Percentiles rank a stretch among this genome's conserved stretches.
phyloP scores from a whole-genome alignment of 1,139 yeast species.

The Arxiozyma slooffiae region DNA sequence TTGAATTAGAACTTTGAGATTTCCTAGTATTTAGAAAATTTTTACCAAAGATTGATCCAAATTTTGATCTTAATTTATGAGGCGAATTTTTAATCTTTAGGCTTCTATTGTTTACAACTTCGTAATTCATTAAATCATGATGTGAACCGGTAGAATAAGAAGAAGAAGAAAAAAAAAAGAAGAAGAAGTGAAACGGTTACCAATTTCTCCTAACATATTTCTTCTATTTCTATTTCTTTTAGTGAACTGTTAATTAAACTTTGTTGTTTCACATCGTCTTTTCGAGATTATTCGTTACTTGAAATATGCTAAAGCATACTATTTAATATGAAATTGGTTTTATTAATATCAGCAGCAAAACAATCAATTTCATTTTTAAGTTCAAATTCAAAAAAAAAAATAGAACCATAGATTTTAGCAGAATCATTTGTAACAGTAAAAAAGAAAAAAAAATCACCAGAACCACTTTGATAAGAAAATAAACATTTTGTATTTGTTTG shows the following conservation, averaged over 20 bases:
- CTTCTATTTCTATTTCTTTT: conserved; percentile 13
- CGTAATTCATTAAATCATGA: conserved; percentile 26
- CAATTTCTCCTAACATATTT: conserved; percentile 14
- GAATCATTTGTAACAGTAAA: conserved; percentile 41
- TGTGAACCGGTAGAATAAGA: conserved; percentile 20
- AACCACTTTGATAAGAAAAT: conserved; percentile 57
- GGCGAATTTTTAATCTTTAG: conserved; percentile 22
- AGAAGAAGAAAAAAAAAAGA: conserved; percentile 20
- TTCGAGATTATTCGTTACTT: neutral
- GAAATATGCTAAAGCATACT: conserved; percentile 5
- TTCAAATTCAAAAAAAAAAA: conserved; percentile 52
- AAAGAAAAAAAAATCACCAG: conserved; percentile 41
- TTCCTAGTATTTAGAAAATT: conserved; percentile 32
- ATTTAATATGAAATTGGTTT: conserved; percentile 16
- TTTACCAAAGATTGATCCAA: conserved; percentile 77
- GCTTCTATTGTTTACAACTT: conserved; percentile 19
- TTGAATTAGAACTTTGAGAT: conserved; percentile 12
- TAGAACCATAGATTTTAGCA: conserved; percentile 58
- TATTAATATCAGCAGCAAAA: conserved; percentile 41
- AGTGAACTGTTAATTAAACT: neutral
- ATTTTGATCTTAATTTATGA: conserved; percentile 55
- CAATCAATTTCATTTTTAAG: conserved; percentile 50
- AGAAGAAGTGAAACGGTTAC: conserved; percentile 19
- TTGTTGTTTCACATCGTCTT: neutral
- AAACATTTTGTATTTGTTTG: conserved; percentile 58